phyloP scores from a whole-genome alignment of 495 filamentous ascomycete genomes.

The Extremus antarcticus region DNA sequence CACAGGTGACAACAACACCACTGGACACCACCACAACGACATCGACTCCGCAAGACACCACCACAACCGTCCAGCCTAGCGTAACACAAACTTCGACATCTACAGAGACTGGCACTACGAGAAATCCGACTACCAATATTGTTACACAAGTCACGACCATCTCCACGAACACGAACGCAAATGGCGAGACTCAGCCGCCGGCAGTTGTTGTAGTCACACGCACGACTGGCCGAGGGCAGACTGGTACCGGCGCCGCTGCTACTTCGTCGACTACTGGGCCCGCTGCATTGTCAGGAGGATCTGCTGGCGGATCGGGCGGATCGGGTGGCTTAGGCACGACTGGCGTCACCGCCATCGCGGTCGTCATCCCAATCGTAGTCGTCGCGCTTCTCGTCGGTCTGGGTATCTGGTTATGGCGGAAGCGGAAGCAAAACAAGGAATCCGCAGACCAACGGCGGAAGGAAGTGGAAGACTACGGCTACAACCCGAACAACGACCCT shows the following conservation, averaged over 20 bases:
- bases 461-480: conserved; percentile 92
- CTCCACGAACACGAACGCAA: not conserved
- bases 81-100: not conserved
- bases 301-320: not conserved
- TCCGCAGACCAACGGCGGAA: conserved; percentile 81
- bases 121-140: not conserved
- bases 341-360: conserved; percentile 79
- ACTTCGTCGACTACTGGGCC: not conserved
- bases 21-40: not conserved
- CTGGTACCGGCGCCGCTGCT: not conserved
- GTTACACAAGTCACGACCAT: not conserved
- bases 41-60: not conserved
- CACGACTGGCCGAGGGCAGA: not conserved
- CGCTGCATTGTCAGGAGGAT: not conserved
- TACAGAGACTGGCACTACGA: not conserved
- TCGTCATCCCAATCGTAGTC: conserved; percentile 83
- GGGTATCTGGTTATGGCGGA: conserved; percentile 76
- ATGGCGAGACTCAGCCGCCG: not conserved
- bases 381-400: conserved; percentile 71
- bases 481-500: conserved; percentile 90
- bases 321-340: conserved; percentile 44
- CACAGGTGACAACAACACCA: not conserved
- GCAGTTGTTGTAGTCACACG: not conserved
- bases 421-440: conserved; percentile 69
- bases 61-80: not conserved